A percentile compares a stretch with the other conserved stretches of the same genome.
phyloP scores from a whole-genome alignment of 331 rosid species.

The Dryas integrifolia region DNA sequence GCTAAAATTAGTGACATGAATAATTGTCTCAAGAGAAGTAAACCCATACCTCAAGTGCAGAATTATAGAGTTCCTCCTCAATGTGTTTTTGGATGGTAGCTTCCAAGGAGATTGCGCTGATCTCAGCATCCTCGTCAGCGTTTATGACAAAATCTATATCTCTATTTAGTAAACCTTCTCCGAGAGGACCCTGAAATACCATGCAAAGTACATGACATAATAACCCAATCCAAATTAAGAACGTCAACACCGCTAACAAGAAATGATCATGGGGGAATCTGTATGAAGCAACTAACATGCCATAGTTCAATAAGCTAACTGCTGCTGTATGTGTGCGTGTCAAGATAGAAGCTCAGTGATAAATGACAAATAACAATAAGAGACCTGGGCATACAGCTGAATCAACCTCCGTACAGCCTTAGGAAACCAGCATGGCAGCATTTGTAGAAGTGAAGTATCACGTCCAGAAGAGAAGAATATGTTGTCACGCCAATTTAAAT shows the following conservation, averaged over 20 bases:
- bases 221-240: slow-evolving; percentile 14
- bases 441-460: slow-evolving; percentile 88
- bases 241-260: slow-evolving; percentile 9
- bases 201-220: slow-evolving; percentile 34
- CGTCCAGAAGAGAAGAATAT: slow-evolving; percentile 78
- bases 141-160: slow-evolving; percentile 63
- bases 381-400: slow-evolving; percentile 91
- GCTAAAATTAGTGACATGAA: neutral
- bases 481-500: slow-evolving; percentile 79
- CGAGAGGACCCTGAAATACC: slow-evolving; percentile 84
- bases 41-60: slow-evolving; percentile 64
- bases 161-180: slow-evolving; percentile 61
- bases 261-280: neutral
- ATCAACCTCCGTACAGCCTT: slow-evolving; percentile 77
- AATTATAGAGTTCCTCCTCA: slow-evolving; percentile 79
- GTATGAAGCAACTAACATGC: slow-evolving; percentile 7
- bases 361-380: slow-evolving; percentile 26
- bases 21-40: neutral
- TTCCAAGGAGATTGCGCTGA: slow-evolving; percentile 86
- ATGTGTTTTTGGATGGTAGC: slow-evolving; percentile 88
- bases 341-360: slow-evolving; percentile 12
- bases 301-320: neutral
- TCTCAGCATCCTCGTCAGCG: slow-evolving; percentile 61
- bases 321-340: neutral
- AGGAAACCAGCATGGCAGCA: slow-evolving; percentile 97